Conservation (phyloP, 257 asterid species). For the Catharanthus roseus region DNA sequence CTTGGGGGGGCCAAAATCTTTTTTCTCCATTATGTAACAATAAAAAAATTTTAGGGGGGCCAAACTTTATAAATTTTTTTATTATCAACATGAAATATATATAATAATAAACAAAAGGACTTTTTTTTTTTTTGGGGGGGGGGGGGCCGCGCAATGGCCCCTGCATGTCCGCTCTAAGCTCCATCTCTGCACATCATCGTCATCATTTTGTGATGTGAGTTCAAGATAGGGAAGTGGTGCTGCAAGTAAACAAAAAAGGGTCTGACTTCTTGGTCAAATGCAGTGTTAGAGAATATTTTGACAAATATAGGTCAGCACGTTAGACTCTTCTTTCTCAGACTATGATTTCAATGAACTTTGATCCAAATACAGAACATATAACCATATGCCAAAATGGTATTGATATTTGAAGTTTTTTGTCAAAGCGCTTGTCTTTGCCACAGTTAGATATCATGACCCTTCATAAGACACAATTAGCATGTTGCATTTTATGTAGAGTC, state of each 20-base stretch:
- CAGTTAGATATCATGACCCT: conserved; percentile 1
- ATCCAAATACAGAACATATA: background rate
- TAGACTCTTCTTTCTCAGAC: background rate
- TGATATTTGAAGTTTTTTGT: background rate
- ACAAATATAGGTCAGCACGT: background rate
- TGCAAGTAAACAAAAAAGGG: background rate
- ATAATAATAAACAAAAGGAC: too few species aligned
- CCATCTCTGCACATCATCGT: too few species aligned
- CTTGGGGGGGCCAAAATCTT: too few species aligned
- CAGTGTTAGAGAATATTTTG: background rate
- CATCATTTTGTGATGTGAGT: background rate
- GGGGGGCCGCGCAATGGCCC: too few species aligned
- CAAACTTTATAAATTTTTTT: too few species aligned
- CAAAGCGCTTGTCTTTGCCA: background rate
- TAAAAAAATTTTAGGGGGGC: too few species aligned
- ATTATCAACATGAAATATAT: too few species aligned
- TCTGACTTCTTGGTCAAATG: background rate
- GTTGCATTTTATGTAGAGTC: background rate
- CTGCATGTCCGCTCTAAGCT: too few species aligned
- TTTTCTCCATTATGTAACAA: too few species aligned
- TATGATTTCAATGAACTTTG: background rate
- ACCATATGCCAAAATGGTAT: background rate
- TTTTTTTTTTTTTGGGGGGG: too few species aligned
- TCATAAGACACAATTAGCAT: background rate
- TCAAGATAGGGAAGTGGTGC: background rate